phyloP scores from a whole-genome alignment of 2,329 filamentous ascomycete genomes.

The Phialocephala sp. region DNA sequence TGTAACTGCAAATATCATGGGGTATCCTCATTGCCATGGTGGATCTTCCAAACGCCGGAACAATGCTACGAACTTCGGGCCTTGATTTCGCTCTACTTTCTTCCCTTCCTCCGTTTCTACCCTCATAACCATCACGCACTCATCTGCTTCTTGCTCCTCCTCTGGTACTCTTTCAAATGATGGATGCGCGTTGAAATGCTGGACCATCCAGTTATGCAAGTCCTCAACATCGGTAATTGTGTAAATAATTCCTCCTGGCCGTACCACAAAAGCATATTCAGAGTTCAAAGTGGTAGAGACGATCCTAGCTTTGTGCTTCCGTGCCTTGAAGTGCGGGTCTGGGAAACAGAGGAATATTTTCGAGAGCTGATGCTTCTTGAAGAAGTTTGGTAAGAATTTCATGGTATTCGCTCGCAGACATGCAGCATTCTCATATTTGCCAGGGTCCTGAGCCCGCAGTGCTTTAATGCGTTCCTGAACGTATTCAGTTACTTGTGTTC shows the following conservation, averaged over 20 bases:
- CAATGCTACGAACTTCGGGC: constrained; percentile 88
- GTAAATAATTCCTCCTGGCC: constrained; percentile 85
- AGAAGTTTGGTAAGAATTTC: constrained; percentile 99
- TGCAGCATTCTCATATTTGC: constrained; percentile 81
- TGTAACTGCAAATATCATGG: constrained; percentile 10
- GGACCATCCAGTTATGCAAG: constrained; percentile 90
- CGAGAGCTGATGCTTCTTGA: constrained; percentile 76
- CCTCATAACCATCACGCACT: constrained; percentile 76
- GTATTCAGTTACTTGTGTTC: constrained; percentile 86
- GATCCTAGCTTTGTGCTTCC: constrained; percentile 97
- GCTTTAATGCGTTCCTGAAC: constrained; percentile 87
- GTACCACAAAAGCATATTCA: constrained; percentile 89
- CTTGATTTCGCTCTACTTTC: constrained; percentile 91
- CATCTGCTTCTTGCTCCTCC: constrained; percentile 70
- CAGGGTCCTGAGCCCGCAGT: constrained; percentile 69
- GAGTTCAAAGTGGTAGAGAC: constrained; percentile 87
- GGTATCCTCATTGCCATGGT: constrained; percentile 56
- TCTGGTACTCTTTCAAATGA: constrained; percentile 78
- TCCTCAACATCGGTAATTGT: constrained; percentile 98
- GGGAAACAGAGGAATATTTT: constrained; percentile 99
- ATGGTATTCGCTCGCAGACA: constrained; percentile 94
- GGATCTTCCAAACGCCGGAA: constrained; percentile 73
- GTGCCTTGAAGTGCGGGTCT: constrained; percentile 95
- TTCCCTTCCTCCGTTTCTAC: constrained; percentile 95
- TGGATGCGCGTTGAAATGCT: constrained; percentile 78